Conservation (phyloP, 148 eudicot genomes). For the Cornus controversa region DNA sequence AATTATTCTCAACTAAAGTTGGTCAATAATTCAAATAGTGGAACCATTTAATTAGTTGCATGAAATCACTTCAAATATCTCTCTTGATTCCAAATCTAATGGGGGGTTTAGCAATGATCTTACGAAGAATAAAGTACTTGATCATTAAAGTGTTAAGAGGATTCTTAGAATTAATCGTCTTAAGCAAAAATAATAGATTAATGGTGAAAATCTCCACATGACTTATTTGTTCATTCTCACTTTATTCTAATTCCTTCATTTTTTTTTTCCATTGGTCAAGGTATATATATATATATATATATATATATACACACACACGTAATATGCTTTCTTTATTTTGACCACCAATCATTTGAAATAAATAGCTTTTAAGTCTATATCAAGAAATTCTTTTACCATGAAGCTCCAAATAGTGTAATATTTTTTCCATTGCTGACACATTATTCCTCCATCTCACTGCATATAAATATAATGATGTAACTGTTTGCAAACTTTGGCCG, state of each 20-base stretch:
- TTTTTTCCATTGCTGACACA: too few relatives aligned
- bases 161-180: neutral
- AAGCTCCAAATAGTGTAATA: neutral
- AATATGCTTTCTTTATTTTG: conserved; percentile 2
- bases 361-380: neutral
- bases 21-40: neutral
- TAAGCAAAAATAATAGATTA: neutral
- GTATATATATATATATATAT: too few relatives aligned
- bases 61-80: conserved; percentile 1
- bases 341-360: conserved; percentile 4
- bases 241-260: neutral
- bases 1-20: conserved; percentile 1
- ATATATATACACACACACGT: too few relatives aligned
- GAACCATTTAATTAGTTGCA: neutral
- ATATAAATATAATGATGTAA: too few relatives aligned
- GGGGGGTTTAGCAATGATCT: neutral
- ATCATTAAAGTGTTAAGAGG: neutral
- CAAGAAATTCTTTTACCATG: neutral
- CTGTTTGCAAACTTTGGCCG: too few relatives aligned
- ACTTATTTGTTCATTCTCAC: neutral
- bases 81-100: conserved; percentile 2
- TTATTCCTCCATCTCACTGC: too few relatives aligned
- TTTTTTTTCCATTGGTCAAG: neutral
- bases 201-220: neutral
- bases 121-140: neutral